phyloP scores from a whole-genome alignment of 257 asterid genomes.

The Prunella vulgaris region DNA sequence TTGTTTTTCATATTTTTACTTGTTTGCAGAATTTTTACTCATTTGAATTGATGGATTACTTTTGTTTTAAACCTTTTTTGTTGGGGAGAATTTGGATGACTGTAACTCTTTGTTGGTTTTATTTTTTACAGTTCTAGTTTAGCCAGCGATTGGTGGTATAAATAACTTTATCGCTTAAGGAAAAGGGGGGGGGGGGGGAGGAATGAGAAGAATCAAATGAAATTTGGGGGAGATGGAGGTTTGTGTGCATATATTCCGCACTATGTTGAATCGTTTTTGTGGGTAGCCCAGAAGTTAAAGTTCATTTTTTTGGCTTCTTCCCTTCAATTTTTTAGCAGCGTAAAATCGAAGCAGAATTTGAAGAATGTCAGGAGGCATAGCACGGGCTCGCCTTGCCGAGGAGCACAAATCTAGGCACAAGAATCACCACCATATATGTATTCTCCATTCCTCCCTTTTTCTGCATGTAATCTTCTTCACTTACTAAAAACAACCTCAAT shows the following conservation, averaged over 20 bases:
- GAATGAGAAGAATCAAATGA: no score
- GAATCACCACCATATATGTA: constrained; percentile 61
- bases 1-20: background rate
- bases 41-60: constrained; percentile 1
- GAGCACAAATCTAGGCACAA: constrained; percentile 74
- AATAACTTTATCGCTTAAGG: no score
- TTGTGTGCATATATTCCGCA: background rate
- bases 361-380: constrained; percentile 32
- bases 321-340: background rate
- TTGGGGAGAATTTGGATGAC: background rate
- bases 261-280: background rate
- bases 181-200: no score
- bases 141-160: no score
- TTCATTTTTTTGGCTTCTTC: background rate
- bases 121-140: background rate
- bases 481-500: no score
- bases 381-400: constrained; percentile 64
- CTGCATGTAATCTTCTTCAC: no score
- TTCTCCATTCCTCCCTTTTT: background rate
- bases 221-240: no score
- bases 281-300: background rate
- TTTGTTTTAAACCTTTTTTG: constrained; percentile 8
- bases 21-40: background rate
- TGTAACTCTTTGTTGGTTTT: background rate
- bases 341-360: background rate